Conservation (phyloP, 179 eudicot genomes). For the Gypsophila paniculata region DNA sequence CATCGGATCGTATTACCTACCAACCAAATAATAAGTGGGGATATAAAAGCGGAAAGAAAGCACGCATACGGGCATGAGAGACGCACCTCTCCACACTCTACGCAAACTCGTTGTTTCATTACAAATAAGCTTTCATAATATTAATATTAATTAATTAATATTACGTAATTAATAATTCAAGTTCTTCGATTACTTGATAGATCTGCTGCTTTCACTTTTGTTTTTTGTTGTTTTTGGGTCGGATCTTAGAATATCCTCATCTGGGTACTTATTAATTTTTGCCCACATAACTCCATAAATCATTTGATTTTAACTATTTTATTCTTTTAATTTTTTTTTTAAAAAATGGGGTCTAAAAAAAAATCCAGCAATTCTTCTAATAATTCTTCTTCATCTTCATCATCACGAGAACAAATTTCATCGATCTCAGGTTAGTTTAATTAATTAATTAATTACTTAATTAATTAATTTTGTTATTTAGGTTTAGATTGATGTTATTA, state of each 20-base stretch:
- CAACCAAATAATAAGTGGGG: not conserved
- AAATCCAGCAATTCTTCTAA: constrained; percentile 29
- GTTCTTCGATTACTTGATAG: too few relatives aligned
- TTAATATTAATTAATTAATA: too few relatives aligned
- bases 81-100: not conserved
- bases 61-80: not conserved
- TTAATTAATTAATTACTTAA: too few relatives aligned
- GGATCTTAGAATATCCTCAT: not conserved
- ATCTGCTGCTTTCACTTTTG: too few relatives aligned
- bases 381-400: constrained; percentile 30
- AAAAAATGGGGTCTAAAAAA: constrained; percentile 40
- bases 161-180: too few relatives aligned
- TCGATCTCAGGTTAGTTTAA: constrained; percentile 31
- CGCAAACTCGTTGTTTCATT: not conserved
- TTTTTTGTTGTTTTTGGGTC: not conserved
- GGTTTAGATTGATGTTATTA: too few relatives aligned
- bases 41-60: not conserved
- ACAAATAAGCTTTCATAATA: too few relatives aligned
- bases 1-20: too few relatives aligned
- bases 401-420: constrained; percentile 24
- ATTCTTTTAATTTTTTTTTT: not conserved
- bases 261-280: constrained; percentile 7
- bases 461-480: too few relatives aligned
- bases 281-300: not conserved
- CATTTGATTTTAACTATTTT: constrained; percentile 8